These are phyloP conservation scores for Fusarium nygamai DNA, from an alignment of 2,329 filamentous ascomycete genomes.

Conservation along the genomic window DNA sequence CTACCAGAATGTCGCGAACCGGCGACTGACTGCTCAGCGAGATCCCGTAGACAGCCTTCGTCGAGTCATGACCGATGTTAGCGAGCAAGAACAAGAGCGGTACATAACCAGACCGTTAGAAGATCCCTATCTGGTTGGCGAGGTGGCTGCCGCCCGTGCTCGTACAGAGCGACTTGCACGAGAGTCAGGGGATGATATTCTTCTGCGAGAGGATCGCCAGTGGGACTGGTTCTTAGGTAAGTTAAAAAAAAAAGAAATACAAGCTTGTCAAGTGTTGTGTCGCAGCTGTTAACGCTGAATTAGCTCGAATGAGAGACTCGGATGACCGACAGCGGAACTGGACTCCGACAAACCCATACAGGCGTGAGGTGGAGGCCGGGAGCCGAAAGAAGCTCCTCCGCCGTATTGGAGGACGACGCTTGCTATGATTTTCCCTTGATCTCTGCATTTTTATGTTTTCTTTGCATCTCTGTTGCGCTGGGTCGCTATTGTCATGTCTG, in stretches of 20 bases:
- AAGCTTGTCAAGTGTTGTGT: neutral
- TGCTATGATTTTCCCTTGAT: slow-evolving; percentile 33
- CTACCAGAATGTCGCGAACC: slow-evolving; percentile 71
- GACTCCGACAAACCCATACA: slow-evolving; percentile 48
- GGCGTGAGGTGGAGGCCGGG: slow-evolving; percentile 46
- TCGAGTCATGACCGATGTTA: slow-evolving; percentile 34
- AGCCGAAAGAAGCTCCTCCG: slow-evolving; percentile 53
- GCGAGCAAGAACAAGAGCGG: slow-evolving; percentile 28
- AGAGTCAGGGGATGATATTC: slow-evolving; percentile 64
- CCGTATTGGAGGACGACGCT: slow-evolving; percentile 50
- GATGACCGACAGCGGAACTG: slow-evolving; percentile 63
- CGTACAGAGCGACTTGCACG: slow-evolving; percentile 66
- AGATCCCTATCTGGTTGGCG: slow-evolving; percentile 74
- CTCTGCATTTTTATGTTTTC: neutral
- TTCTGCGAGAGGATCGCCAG: slow-evolving; percentile 65
- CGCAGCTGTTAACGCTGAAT: slow-evolving; percentile 16
- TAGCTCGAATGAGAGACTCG: slow-evolving; percentile 62
- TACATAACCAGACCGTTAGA: slow-evolving; percentile 63
- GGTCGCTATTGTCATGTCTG: slow-evolving; percentile 32
- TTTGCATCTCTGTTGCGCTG: slow-evolving; percentile 25
- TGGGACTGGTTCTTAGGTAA: slow-evolving; percentile 71
- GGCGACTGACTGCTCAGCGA: slow-evolving; percentile 62
- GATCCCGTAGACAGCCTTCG: slow-evolving; percentile 45
- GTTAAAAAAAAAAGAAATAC: slow-evolving; percentile 38
- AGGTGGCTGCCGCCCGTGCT: slow-evolving; percentile 68